A percentile compares a stretch with the other conserved stretches of the same genome.
These are phyloP conservation scores for Talaromyces borbonicus DNA, from an alignment of 495 filamentous ascomycete species.

Conservation along the genomic window DNA sequence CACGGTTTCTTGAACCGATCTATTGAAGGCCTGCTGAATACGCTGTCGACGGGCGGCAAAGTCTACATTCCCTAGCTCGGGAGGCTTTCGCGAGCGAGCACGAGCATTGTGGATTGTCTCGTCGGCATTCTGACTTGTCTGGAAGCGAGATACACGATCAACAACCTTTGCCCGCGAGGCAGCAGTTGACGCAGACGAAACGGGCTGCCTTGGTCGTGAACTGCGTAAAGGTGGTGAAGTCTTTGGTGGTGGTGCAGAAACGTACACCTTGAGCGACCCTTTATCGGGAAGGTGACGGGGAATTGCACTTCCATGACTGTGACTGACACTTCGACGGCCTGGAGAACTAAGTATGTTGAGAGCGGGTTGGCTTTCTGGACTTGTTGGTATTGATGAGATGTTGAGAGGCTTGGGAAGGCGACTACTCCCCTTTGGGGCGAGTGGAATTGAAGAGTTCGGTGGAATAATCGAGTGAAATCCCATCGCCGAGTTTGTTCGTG, in stretches of 20 bases:
- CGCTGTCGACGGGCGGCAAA: constrained; percentile 66
- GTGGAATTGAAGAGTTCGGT: constrained; percentile 13
- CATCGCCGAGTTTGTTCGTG: constrained; percentile 34
- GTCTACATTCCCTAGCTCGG: constrained; percentile 60
- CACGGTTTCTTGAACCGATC: constrained; percentile 61
- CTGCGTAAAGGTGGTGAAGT: constrained; percentile 71
- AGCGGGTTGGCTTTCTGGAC: constrained; percentile 21
- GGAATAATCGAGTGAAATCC: constrained; percentile 19
- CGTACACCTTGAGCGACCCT: constrained; percentile 54
- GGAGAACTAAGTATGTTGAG: constrained; percentile 24
- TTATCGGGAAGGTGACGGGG: constrained; percentile 28
- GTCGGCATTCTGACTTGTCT: constrained; percentile 21
- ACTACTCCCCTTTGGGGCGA: constrained; percentile 36
- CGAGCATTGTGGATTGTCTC: constrained; percentile 25
- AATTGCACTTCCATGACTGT: constrained; percentile 22
- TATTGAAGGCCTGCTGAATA: constrained; percentile 73
- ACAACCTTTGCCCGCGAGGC: constrained; percentile 52
- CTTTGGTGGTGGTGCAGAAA: constrained; percentile 50
- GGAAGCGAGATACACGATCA: constrained; percentile 36
- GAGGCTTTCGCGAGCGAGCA: constrained; percentile 33
- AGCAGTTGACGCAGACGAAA: constrained; percentile 60
- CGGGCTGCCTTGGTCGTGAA: constrained; percentile 69
- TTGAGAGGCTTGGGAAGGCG: constrained; percentile 34
- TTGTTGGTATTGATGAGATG: constrained; percentile 18
- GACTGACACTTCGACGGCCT: constrained; percentile 21